Evolutionary conservation across 768 basidiomycete genomes (phyloP).

Genomic region (Agaricus blazei): DNA sequence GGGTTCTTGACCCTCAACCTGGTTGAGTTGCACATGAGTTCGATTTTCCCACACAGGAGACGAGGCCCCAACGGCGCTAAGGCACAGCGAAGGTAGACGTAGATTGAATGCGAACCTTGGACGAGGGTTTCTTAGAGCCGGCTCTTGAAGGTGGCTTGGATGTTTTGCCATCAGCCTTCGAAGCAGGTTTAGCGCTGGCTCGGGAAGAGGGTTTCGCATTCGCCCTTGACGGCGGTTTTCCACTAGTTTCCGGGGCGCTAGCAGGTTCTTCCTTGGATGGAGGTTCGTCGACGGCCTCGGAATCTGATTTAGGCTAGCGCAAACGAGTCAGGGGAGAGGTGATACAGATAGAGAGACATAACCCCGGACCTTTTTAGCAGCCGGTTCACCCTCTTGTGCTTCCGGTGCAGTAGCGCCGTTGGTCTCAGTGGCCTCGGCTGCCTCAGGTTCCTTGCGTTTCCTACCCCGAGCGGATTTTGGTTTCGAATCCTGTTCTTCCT

Average conservation of each 20-base stretch:
- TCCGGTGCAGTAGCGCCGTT: conserved; percentile 27
- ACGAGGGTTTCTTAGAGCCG: conserved; percentile 58
- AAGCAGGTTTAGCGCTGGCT: conserved; percentile 36
- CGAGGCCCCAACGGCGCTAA: conserved; percentile 3
- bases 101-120: conserved; percentile 39
- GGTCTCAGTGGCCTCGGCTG: conserved; percentile 25
- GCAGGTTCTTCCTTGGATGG: conserved; percentile 41
- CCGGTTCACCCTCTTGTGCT: conserved; percentile 38
- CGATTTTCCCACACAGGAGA: conserved; percentile 9
- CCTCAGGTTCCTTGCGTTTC: conserved; percentile 39
- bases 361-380: conserved; percentile 56
- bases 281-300: conserved; percentile 35
- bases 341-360: neutral
- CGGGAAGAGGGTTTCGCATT: conserved; percentile 38
- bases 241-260: conserved; percentile 19
- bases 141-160: conserved; percentile 58
- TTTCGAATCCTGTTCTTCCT: conserved; percentile 49
- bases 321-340: neutral
- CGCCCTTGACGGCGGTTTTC: conserved; percentile 21
- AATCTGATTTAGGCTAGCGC: conserved; percentile 37
- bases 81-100: conserved; percentile 1
- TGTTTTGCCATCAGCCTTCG: conserved; percentile 35
- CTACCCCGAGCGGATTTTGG: conserved; percentile 38
- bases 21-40: conserved; percentile 14
- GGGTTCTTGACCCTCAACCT: conserved; percentile 36